A percentile compares a stretch with the other conserved stretches of the same genome.
Evolutionary conservation across 495 filamentous ascomycete genomes (phyloP).

Genomic region (Sabuloglossum arenarium): DNA sequence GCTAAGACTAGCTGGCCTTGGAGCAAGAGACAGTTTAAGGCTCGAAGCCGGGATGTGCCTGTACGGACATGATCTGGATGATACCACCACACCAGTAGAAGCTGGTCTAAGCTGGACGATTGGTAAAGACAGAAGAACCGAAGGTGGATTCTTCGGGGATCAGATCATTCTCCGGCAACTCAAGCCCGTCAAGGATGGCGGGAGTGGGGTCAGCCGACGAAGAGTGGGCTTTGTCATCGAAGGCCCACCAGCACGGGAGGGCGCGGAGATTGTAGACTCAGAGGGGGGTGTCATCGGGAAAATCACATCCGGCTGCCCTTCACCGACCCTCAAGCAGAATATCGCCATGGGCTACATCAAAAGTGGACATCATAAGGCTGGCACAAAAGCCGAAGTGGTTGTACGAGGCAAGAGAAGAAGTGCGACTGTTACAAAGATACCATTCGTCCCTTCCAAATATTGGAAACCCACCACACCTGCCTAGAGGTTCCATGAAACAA

Average conservation of each 20-base stretch:
- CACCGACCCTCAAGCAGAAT: constrained; percentile 65
- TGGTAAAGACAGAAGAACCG: constrained; percentile 46
- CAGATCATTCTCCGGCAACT: constrained; percentile 52
- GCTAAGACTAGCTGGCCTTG: constrained; percentile 66
- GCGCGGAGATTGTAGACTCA: constrained; percentile 55
- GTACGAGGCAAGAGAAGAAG: constrained; percentile 65
- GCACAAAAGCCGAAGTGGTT: constrained; percentile 60
- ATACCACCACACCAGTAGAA: constrained; percentile 70
- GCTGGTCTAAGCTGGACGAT: constrained; percentile 73
- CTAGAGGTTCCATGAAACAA: background rate
- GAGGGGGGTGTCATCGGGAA: constrained; percentile 27
- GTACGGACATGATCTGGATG: constrained; percentile 93
- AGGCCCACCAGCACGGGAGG: constrained; percentile 78
- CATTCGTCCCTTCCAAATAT: constrained; percentile 74
- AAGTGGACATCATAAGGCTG: constrained; percentile 63
- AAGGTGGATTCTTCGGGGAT: constrained; percentile 49
- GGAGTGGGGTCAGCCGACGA: constrained; percentile 41
- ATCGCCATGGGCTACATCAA: constrained; percentile 93
- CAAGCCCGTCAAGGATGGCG: constrained; percentile 41
- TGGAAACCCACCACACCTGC: constrained; percentile 10
- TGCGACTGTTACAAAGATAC: constrained; percentile 78
- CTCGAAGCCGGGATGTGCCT: constrained; percentile 96
- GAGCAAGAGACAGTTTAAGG: constrained; percentile 75
- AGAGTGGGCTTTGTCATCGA: constrained; percentile 68
- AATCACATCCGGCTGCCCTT: constrained; percentile 83